Percentiles rank a stretch among this genome's conserved stretches.
These are phyloP conservation scores for Geosmithia putterillii DNA, from an alignment of 2,329 filamentous ascomycete species.

Conservation along the genomic window DNA sequence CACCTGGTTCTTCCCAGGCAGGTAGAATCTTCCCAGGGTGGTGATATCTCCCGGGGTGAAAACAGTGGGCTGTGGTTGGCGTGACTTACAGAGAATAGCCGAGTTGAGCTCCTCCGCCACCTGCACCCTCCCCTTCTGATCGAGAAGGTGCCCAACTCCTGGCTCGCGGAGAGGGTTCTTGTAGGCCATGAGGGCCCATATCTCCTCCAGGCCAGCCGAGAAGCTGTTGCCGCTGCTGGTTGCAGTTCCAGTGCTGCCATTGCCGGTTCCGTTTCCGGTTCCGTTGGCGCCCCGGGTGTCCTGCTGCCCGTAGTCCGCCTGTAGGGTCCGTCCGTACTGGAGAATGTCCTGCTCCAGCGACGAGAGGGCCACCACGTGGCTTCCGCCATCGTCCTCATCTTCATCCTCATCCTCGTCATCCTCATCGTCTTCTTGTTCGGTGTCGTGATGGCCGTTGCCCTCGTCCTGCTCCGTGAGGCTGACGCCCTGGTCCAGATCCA, in stretches of 20 bases:
- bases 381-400: neutral
- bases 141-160: constrained; percentile 65
- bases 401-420: neutral
- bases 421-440: neutral
- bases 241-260: too few species aligned
- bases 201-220: constrained; percentile 49
- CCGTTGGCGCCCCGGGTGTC: constrained; percentile 53
- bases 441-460: neutral
- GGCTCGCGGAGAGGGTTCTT: constrained; percentile 63
- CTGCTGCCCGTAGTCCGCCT: constrained; percentile 71
- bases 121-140: constrained; percentile 57
- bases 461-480: constrained; percentile 1
- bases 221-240: constrained; percentile 47
- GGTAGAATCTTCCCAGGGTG: neutral
- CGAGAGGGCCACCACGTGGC: constrained; percentile 9
- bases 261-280: too few species aligned
- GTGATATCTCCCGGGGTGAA: too few species aligned
- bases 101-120: constrained; percentile 93
- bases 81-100: constrained; percentile 68
- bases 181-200: constrained; percentile 83
- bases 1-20: neutral
- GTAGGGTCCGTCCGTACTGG: constrained; percentile 66
- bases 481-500: constrained; percentile 36
- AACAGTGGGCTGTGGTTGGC: too few species aligned
- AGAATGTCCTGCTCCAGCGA: constrained; percentile 57